Conservation (phyloP, 208 protist species). For the Trypanosoma platydactyli region DNA sequence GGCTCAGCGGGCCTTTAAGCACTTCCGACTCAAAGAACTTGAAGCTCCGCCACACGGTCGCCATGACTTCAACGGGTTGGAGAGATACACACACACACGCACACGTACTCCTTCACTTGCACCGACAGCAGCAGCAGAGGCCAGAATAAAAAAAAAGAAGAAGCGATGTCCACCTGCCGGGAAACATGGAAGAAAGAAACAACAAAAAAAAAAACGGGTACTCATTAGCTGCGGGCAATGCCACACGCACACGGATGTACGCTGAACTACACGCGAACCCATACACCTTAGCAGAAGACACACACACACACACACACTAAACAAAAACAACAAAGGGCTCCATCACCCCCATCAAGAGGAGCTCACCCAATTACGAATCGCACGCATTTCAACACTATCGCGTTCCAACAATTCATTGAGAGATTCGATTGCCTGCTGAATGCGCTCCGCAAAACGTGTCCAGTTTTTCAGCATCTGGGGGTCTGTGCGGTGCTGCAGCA, state of each 20-base stretch:
- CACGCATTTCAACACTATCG: constrained; percentile 47
- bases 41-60: constrained; percentile 49
- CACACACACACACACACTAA: background rate
- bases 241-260: background rate
- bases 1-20: constrained; percentile 38
- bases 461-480: constrained; percentile 44
- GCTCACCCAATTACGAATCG: constrained; percentile 40
- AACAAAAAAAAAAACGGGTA: background rate
- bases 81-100: no score
- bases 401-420: constrained; percentile 44
- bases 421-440: constrained; percentile 61
- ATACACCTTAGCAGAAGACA: background rate
- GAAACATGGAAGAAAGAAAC: background rate
- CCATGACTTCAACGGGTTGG: background rate
- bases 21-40: constrained; percentile 69
- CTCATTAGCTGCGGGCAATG: background rate
- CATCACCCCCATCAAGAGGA: background rate
- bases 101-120: no score
- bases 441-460: constrained; percentile 47
- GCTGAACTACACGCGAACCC: background rate
- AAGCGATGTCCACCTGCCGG: background rate
- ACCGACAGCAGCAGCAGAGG: no score
- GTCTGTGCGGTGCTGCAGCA: constrained; percentile 47
- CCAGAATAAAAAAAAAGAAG: no score
- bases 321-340: background rate